Base-by-base conservation (phyloP, 306 rosid genomes). In the Albizia julibrissin region DNA sequence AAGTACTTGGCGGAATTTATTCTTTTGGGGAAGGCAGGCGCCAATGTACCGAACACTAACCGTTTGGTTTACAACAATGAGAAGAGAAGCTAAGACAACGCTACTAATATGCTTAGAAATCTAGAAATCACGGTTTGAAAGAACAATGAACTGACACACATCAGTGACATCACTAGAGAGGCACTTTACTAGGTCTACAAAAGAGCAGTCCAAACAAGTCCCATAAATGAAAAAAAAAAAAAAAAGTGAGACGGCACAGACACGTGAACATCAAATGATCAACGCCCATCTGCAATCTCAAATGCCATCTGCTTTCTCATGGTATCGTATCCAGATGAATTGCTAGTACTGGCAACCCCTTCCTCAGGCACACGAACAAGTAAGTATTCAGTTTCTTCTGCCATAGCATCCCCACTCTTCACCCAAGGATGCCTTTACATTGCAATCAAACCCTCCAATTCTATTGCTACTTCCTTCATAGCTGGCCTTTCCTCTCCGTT, bases 391-490 rank as follows among this genome's bases (percentile, higher is more conserved):
- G 3, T 42, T 70, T 70, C 75, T 5, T 70, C 75, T 5, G 54
- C 15, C 12, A 1, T 70, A 10, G 7, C 11, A 42, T 43, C 54
- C 11, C 26, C n/a, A 7, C 19, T 21, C 52, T 70, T 70, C 34
- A 22, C 34, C 75, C 34, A 70, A 22, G 54, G 75, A n/a, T 70
- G 75, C 34, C 47, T 70, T 72, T 10, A 80, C 65, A 43, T 22
- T 34, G 81, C 66, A 65, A 76, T 58, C 27, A 87, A 39, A 37
- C 90, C 81, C n/a, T 91, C 92, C 6, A 91, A 59, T 69, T 86
- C 86, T 71, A 42, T 84, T 27, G 89, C 87, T 21, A 91, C 89
- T 81, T 91, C 90, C 82, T 87, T 91, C 92, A 91, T 89, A 11
- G 71, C 68, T 0, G 92, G 94, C 9, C 94, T 86, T 27, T 89